Conservation (phyloP, 495 filamentous ascomycete species). For the Penicillium paradoxum region DNA sequence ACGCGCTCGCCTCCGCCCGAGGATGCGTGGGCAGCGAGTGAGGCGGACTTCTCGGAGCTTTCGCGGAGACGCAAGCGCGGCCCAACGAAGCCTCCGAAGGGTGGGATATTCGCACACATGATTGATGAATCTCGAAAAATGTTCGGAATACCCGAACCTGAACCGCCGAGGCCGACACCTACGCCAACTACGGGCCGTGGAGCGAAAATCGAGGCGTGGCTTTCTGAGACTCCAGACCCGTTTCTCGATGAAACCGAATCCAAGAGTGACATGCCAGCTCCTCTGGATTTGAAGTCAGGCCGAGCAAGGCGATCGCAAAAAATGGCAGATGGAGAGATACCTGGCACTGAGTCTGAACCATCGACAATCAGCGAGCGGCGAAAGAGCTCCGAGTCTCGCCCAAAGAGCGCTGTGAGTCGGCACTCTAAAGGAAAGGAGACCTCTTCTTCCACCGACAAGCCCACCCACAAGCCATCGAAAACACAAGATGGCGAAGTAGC, state of each 20-base stretch:
- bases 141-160: conserved; percentile 50
- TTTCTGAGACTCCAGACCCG: conserved; percentile 67
- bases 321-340: conserved; percentile 17
- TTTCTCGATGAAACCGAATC: conserved; percentile 52
- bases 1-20: conserved; percentile 26
- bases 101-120: conserved; percentile 47
- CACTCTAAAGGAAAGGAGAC: conserved; percentile 25
- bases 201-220: conserved; percentile 70
- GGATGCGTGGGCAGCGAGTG: conserved; percentile 41
- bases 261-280: conserved; percentile 41
- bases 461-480: conserved; percentile 1
- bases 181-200: conserved; percentile 29
- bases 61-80: conserved; percentile 38
- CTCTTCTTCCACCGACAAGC: conserved; percentile 10
- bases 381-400: conserved; percentile 17
- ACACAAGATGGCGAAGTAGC: conserved; percentile 3
- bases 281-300: conserved; percentile 38
- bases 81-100: conserved; percentile 37
- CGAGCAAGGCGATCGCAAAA: conserved; percentile 25
- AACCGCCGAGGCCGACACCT: conserved; percentile 44
- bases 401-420: conserved; percentile 24
- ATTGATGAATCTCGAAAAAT: conserved; percentile 48
- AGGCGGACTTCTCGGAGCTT: conserved; percentile 43
- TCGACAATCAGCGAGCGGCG: conserved; percentile 24
- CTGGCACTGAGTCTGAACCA: conserved; percentile 17